Percentiles rank a stretch among this genome's conserved stretches.
Evolutionary conservation across 1,284 basidiomycete genomes (phyloP).

Genomic region (Phylloboletellus chloephorus): DNA sequence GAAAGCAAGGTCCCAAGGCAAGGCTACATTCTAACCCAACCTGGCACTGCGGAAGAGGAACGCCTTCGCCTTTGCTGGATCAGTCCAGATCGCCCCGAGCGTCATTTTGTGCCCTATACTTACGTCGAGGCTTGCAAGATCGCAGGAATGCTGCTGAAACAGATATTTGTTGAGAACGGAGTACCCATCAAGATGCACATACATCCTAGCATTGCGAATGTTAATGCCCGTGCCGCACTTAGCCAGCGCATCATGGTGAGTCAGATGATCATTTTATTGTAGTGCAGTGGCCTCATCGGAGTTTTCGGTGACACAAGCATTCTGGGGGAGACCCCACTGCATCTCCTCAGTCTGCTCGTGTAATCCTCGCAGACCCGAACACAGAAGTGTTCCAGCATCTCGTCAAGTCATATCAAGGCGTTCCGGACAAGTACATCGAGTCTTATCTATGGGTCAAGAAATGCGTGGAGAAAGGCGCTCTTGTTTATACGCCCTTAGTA

Average conservation of each 20-base stretch:
- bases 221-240: conserved; percentile 59
- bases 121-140: conserved; percentile 75
- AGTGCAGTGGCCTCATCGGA: background rate
- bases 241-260: conserved; percentile 63
- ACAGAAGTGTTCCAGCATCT: conserved; percentile 67
- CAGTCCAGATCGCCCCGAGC: conserved; percentile 57
- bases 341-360: conserved; percentile 57
- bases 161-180: conserved; percentile 64
- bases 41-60: conserved; percentile 60
- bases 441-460: conserved; percentile 76
- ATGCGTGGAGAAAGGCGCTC: conserved; percentile 60
- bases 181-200: conserved; percentile 67
- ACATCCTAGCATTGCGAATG: conserved; percentile 69
- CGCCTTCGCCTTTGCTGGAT: conserved; percentile 68
- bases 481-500: conserved; percentile 63
- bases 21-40: conserved; percentile 67
- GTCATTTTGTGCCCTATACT: conserved; percentile 71
- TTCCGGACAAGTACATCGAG: conserved; percentile 66
- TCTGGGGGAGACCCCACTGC: conserved; percentile 71
- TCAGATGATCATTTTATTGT: conserved; percentile 10
- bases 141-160: conserved; percentile 61
- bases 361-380: conserved; percentile 72
- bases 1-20: conserved; percentile 69
- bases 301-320: conserved; percentile 41
- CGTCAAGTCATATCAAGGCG: conserved; percentile 60